Evolutionary conservation across 2,329 filamentous ascomycete species (phyloP), one percentile per base, ranked within the genome.

Genomic region (Phialocephala sp.): DNA sequence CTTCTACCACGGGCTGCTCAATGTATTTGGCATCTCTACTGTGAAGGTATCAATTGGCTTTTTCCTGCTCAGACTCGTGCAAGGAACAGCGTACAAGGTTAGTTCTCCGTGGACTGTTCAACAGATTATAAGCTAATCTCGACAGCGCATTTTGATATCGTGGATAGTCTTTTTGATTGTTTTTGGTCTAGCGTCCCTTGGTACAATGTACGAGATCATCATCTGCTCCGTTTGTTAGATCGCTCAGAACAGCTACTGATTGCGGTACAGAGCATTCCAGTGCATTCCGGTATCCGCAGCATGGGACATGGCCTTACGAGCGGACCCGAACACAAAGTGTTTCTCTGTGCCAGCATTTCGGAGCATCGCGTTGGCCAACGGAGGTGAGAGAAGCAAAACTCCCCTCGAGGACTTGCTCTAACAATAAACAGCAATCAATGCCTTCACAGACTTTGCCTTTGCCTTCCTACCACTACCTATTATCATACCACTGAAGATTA

Each of bases 301-400:
- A 0, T 85, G 83, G 83, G 74, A 82, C 62, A 69, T 73, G 78
- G 1, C 73, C 73, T 20, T 66, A 8, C 45, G 60, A 61, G 47
- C 63, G 12, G 55, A 67, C 12, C 72, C 75, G 6, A 72, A 68
- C 27, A 79, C 80, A 0, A 77, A 74, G 35, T 85, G 83, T 71
- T 82, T 79, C 67, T 77, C 75, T 12, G 70, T 73, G 39, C 67
- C 62, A 1, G 77, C 77, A 1, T 83, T 80, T 69, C 75, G 75
- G 35, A 75, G 75, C 39, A 75, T 84, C n/a, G 81, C 80, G n/a
- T 72, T 84, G 14, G 78, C 80, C 69, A 82, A 83, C 71, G 80
- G 79, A 68, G 72, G 79, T 79, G 68, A 63, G 55, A 69, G 73
- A 35, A 1, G 0, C 1, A 27, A 18, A 56, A 1, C n/a, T 41